Percentiles rank a stretch among this genome's conserved stretches.
Evolutionary conservation across 768 basidiomycete species (phyloP).

Genomic region (Baorangia bicolor): DNA sequence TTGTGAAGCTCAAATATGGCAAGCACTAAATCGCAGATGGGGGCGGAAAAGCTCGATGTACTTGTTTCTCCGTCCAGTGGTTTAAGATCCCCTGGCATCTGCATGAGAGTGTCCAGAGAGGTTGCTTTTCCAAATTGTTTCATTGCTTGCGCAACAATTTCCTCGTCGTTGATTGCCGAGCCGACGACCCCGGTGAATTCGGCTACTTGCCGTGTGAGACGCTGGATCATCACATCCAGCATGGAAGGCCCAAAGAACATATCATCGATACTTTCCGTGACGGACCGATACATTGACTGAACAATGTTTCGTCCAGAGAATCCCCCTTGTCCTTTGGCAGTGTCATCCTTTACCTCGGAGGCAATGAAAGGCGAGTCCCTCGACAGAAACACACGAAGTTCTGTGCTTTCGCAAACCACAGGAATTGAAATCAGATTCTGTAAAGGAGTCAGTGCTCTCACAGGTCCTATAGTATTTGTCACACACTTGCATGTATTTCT

Average conservation of each 20-base stretch:
- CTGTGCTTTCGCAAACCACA: constrained; percentile 75
- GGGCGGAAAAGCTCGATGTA: constrained; percentile 84
- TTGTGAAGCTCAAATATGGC: constrained; percentile 95
- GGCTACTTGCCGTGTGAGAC: constrained; percentile 85
- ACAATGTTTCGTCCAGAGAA: constrained; percentile 78
- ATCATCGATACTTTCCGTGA: constrained; percentile 94
- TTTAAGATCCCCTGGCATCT: constrained; percentile 74
- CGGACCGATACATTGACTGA: constrained; percentile 84
- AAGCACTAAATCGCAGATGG: constrained; percentile 91
- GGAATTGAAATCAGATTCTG: constrained; percentile 76
- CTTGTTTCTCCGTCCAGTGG: constrained; percentile 87
- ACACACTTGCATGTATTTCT: constrained; percentile 86
- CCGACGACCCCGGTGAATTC: constrained; percentile 85
- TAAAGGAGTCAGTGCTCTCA: background rate
- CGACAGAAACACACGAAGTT: constrained; percentile 83
- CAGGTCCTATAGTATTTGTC: background rate
- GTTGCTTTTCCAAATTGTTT: constrained; percentile 64
- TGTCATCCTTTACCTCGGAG: constrained; percentile 41
- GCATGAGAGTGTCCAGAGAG: constrained; percentile 68
- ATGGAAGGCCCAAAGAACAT: constrained; percentile 96
- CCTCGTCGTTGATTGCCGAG: constrained; percentile 77
- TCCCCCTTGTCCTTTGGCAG: constrained; percentile 41
- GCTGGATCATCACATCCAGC: constrained; percentile 92
- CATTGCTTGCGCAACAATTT: constrained; percentile 77
- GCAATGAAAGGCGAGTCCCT: constrained; percentile 82